These are phyloP conservation scores for Melampsora larici-populina DNA, from an alignment of 1,284 basidiomycete species.

Conservation along the genomic window DNA sequence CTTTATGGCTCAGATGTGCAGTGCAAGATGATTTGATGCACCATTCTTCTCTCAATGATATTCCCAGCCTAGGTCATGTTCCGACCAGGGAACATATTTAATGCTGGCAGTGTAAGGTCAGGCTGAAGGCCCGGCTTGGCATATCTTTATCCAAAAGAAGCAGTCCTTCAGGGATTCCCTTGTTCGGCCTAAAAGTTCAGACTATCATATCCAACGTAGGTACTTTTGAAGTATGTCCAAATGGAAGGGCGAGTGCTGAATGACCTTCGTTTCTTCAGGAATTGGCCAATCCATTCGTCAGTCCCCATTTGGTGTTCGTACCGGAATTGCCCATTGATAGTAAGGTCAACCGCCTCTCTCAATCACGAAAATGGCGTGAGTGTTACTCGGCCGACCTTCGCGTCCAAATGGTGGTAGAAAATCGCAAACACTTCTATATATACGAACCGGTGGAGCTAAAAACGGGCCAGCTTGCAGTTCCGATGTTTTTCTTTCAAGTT, in stretches of 20 bases:
- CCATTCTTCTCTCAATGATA: too few relatives aligned
- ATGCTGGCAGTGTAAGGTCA: too few relatives aligned
- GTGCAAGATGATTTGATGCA: too few relatives aligned
- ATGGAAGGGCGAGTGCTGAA: too few relatives aligned
- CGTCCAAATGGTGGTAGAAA: background rate
- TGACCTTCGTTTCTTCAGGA: background rate
- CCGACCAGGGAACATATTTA: too few relatives aligned
- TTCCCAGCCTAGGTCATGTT: too few relatives aligned
- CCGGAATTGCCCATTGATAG: background rate
- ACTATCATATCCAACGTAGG: background rate
- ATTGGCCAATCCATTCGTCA: conserved; percentile 3
- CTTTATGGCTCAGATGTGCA: too few relatives aligned
- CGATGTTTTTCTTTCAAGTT: background rate
- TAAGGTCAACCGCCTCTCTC: background rate
- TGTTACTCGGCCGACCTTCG: background rate
- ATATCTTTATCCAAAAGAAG: background rate
- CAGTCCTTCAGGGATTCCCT: background rate
- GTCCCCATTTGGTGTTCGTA: too few relatives aligned
- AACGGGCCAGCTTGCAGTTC: background rate
- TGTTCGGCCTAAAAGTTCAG: background rate
- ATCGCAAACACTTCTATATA: conserved; percentile 7
- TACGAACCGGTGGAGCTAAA: conserved; percentile 1
- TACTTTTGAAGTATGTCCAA: too few relatives aligned
- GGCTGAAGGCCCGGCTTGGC: background rate
- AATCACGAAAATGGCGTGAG: conserved; percentile 11